Conservation (phyloP, 345 rosid genomes). For the Dovyalis caffra region DNA sequence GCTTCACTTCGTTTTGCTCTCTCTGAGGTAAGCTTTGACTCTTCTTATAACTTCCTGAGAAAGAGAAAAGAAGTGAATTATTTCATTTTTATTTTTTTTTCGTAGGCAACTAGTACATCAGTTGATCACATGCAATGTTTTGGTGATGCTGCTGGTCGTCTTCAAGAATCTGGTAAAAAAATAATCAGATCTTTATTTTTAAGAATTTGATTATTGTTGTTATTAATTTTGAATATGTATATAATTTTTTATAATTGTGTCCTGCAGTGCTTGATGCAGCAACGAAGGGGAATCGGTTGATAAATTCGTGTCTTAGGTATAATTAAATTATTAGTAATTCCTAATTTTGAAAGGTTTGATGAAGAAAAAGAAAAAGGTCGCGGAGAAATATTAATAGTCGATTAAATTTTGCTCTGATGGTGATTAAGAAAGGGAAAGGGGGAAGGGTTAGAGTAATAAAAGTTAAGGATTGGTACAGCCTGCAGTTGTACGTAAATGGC, state of each 20-base stretch:
- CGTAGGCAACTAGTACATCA: constrained; percentile 62
- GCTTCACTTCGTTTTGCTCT: constrained; percentile 78
- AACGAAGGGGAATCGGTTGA: constrained; percentile 83
- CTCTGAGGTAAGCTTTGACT: constrained; percentile 52
- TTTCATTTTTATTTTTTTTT: neutral
- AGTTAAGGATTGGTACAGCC: neutral
- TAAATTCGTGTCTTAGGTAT: constrained; percentile 91
- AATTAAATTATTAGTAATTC: neutral
- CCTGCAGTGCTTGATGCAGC: constrained; percentile 79
- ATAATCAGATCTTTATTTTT: neutral
- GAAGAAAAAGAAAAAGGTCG: neutral
- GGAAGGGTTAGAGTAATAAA: neutral
- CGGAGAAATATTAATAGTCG: neutral
- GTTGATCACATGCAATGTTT: constrained; percentile 86
- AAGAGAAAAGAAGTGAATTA: neutral
- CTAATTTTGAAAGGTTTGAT: neutral
- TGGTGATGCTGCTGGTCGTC: constrained; percentile 72
- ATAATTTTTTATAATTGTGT: constrained; percentile 2
- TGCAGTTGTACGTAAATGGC: too few species aligned
- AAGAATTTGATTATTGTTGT: neutral
- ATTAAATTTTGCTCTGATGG: neutral
- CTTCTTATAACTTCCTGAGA: neutral
- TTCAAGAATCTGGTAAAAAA: constrained; percentile 69
- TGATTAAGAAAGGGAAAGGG: neutral
- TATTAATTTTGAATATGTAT: neutral